Base-by-base conservation (phyloP, 208 protist species). In the Wallacemonas sp. region DNA sequence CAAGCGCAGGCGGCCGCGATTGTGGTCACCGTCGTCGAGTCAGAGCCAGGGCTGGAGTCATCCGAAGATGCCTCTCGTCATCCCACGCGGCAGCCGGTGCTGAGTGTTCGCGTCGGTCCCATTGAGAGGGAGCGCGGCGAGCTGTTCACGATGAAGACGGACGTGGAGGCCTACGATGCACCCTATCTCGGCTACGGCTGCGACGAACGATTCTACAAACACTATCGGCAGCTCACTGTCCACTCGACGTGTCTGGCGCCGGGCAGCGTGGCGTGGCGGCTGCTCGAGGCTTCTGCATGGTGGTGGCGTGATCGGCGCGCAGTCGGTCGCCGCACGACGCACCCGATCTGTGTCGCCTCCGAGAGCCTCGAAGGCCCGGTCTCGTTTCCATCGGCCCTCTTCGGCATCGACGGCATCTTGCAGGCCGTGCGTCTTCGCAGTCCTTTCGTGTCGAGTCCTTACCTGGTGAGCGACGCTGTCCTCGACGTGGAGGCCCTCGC, bases 221-320 rank as follows among this genome's bases (percentile, higher is more conserved):
- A 25, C 11, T 59, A 59, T 25, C 52, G 52, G 4, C 52, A 59
- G 52, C 52, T 59, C 29, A 44, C 16, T 14, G 22, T 59, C 0
- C 31, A 59, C 32, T 25, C 52, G 10, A 41, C 52, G 18, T 26
- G 31, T 25, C 52, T 59, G 4, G 31, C 31, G 10, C 29, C 52
- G 4, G 52, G 52, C 0, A 59, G 52, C n/a, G 31, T 42, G 26
- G 52, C 52, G 7, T 59, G 52, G 52, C 31, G 31, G 20, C 29
- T 59, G 4, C 32, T 59, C 5, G 52, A 33, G 18, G 32, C n/a
- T 14, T 59, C 52, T 3, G 52, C 52, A n/a, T 59, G 52, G 52
- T 59, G 52, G 52, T 59, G 52, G 52, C 52, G 52, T 18, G 52
- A 59, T 41, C 26, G 52, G 4, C 52, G 31, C 10, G 29, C 22